phyloP scores from a whole-genome alignment of 148 eudicot genomes.

The Bassia scoparia region DNA sequence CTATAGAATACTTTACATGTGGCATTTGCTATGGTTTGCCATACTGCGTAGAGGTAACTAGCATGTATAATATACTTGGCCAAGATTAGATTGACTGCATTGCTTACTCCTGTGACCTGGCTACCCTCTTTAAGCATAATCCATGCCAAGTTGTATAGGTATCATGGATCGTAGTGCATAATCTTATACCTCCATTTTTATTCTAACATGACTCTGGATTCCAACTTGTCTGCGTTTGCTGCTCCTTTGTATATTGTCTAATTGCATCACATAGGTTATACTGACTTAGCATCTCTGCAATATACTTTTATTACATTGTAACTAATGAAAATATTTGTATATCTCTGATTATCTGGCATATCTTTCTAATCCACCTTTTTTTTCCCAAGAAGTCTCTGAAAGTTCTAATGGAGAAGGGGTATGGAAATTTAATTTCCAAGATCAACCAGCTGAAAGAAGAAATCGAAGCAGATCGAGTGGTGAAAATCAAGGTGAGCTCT shows the following conservation, averaged over 20 bases:
- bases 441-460: conserved; percentile 54
- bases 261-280: background rate
- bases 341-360: background rate
- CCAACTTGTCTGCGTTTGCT: background rate
- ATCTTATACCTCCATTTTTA: background rate
- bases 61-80: too few relatives aligned
- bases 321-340: background rate
- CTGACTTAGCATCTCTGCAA: background rate
- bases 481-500: conserved; percentile 49
- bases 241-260: background rate
- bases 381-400: conserved; percentile 22
- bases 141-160: background rate
- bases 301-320: background rate
- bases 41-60: background rate
- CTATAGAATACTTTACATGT: background rate
- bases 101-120: background rate
- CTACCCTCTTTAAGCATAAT: background rate
- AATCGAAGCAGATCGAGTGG: conserved; percentile 58
- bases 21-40: background rate
- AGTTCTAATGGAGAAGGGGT: conserved; percentile 38
- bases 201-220: background rate
- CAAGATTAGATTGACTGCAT: background rate
- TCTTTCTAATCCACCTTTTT: background rate
- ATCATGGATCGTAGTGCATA: background rate
- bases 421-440: conserved; percentile 38